These are phyloP conservation scores for Rhododendron simsii DNA, from an alignment of 148 eudicot species.

Conservation along the genomic window DNA sequence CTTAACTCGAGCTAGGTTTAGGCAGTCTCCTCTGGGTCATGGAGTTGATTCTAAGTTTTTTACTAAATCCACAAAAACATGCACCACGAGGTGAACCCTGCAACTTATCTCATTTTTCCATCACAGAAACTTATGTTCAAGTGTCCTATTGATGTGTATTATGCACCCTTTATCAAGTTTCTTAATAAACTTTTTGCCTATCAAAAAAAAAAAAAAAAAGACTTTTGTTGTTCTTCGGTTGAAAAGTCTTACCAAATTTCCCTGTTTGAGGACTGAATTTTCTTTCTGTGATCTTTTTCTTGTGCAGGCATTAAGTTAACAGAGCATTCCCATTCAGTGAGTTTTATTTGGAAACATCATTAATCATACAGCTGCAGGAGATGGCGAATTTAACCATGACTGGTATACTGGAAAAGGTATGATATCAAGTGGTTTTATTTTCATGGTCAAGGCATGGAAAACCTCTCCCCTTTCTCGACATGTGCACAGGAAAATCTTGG, in stretches of 20 bases:
- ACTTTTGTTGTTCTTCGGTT: not conserved
- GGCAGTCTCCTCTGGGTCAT: not conserved
- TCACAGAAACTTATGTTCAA: not conserved
- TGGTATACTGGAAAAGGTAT: constrained; percentile 89
- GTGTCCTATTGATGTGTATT: not conserved
- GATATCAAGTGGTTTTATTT: not conserved
- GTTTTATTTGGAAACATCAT: not conserved
- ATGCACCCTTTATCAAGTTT: no score
- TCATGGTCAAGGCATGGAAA: not conserved
- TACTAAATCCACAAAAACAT: not conserved
- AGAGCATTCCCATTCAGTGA: not conserved
- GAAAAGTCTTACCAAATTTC: not conserved
- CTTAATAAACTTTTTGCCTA: no score
- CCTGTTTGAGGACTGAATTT: not conserved
- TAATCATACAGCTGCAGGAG: constrained; percentile 13
- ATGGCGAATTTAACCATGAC: constrained; percentile 75
- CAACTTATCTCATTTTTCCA: not conserved
- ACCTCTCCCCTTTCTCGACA: not conserved
- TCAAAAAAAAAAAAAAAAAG: no score
- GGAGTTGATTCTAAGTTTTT: not conserved
- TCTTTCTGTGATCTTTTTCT: not conserved
- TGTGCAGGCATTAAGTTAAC: constrained; percentile 11
- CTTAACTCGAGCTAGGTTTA: not conserved
- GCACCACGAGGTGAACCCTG: not conserved
- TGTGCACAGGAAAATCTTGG: not conserved